Conservation (phyloP, 352 stramenopile species). For the Hyaloperonospora brassicae region DNA sequence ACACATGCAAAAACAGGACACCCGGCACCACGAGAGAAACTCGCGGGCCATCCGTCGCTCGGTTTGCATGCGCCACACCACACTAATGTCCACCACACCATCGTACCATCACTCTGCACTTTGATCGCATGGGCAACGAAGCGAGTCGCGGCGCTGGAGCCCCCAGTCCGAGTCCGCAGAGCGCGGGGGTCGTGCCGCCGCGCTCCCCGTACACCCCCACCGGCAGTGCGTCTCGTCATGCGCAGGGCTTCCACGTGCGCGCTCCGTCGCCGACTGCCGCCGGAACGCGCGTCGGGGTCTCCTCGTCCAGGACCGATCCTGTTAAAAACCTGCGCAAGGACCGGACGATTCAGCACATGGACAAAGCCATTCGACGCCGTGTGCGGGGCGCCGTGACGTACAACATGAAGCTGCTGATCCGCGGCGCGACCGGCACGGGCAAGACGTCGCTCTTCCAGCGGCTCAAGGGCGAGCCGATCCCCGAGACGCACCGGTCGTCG, state of each 20-base stretch:
- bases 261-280: conserved; percentile 19
- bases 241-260: conserved; percentile 38
- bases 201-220: conserved; percentile 29
- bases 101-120: conserved; percentile 15
- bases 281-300: conserved; percentile 5
- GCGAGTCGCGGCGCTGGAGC: conserved; percentile 26
- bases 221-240: conserved; percentile 17
- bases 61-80: not conserved
- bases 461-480: conserved; percentile 73
- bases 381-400: conserved; percentile 80
- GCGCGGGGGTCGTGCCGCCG: conserved; percentile 16
- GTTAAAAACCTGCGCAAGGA: conserved; percentile 32
- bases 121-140: conserved; percentile 46
- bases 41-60: no score
- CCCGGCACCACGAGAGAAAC: no score
- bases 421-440: conserved; percentile 72
- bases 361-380: conserved; percentile 69
- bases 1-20: no score
- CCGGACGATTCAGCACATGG: conserved; percentile 72
- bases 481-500: conserved; percentile 57
- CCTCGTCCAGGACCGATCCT: no score
- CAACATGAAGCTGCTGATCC: conserved; percentile 89
- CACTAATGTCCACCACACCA: conserved; percentile 5
- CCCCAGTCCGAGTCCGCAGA: conserved; percentile 19
- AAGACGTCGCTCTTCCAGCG: conserved; percentile 86